Evolutionary conservation across 2,329 filamentous ascomycete genomes (phyloP).

Genomic region (Waltergamsia citrina): DNA sequence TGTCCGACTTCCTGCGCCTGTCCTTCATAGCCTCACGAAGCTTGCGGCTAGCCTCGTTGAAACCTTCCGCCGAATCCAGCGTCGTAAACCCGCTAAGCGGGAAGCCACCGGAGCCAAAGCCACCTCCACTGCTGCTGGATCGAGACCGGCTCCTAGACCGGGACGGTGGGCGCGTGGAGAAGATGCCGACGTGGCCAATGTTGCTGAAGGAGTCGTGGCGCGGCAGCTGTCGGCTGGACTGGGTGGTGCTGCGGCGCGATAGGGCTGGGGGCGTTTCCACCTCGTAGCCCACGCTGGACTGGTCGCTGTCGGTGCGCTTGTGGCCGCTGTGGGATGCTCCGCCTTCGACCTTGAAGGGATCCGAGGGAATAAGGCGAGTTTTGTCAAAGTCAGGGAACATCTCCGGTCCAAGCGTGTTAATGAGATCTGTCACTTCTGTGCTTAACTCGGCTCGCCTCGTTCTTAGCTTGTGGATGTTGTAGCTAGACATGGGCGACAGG

Average conservation of each 20-base stretch:
- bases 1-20: constrained; percentile 42
- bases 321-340: constrained; percentile 3
- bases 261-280: constrained; percentile 28
- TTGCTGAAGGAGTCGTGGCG: constrained; percentile 93
- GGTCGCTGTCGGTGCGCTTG: constrained; percentile 31
- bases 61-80: constrained; percentile 56
- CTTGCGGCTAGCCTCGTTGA: constrained; percentile 76
- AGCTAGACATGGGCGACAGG: constrained; percentile 74
- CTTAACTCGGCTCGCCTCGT: constrained; percentile 64
- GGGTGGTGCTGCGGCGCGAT: constrained; percentile 40
- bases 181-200: constrained; percentile 78
- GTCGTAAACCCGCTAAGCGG: constrained; percentile 61
- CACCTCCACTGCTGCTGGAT: constrained; percentile 58
- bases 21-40: constrained; percentile 76
- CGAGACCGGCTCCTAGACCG: constrained; percentile 63
- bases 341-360: constrained; percentile 32
- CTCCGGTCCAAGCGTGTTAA: constrained; percentile 91
- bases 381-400: constrained; percentile 95
- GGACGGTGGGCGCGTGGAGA: constrained; percentile 79
- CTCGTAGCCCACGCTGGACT: constrained; percentile 27
- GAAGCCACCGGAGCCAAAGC: constrained; percentile 51
- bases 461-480: constrained; percentile 72
- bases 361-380: constrained; percentile 57
- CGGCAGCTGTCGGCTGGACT: constrained; percentile 49
- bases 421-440: constrained; percentile 75